Evolutionary conservation across 2,329 filamentous ascomycete genomes (phyloP), one percentile per base, ranked within the genome.

Genomic region (Cercospora sesami): DNA sequence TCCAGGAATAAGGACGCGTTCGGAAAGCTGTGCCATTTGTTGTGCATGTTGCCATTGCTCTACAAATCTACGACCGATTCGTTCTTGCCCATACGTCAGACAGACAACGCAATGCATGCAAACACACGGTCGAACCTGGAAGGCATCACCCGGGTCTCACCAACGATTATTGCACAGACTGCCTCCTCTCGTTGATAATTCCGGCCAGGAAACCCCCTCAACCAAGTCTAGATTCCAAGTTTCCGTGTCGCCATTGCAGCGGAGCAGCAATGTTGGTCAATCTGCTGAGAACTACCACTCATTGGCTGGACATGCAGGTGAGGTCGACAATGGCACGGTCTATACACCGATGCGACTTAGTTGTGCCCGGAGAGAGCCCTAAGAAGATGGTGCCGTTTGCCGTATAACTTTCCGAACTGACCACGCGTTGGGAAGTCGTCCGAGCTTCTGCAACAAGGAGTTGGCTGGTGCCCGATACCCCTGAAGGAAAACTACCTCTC

Each of bases 371-470:
- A 31, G 66, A 30, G 66, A 86, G 74, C 85, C 85, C 0, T 82
- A 80, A 51, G 84, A 85, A n/a, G 84, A 86, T 2, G 82, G 81
- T 0, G 86, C 81, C 1, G 80, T 64, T 86, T 87, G 61, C 86
- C 86, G 0, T 89, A 86, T 85, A 87, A 88, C 69, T 81, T 80
- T 0, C 81, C 85, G 0, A 71, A 2, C 64, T 82, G 1, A 82
- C 84, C 69, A 61, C 70, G 8, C 39, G 76, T 0, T 75, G 77
- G 76, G 89, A 90, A 76, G 76, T 87, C 18, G 86, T 85, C 3
- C 86, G 87, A 0, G 87, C 87, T 0, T 78, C 90, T n/a, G 86
- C 85, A 0, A 84, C 85, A 0, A 87, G 87, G 0, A 88, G 88
- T 74, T 82, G 82, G 39, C 83, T 90, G 36, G 76, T 90, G 1